Evolutionary conservation across 2,329 filamentous ascomycete species (phyloP).

Genomic region (Arthrobotrys megalospora): DNA sequence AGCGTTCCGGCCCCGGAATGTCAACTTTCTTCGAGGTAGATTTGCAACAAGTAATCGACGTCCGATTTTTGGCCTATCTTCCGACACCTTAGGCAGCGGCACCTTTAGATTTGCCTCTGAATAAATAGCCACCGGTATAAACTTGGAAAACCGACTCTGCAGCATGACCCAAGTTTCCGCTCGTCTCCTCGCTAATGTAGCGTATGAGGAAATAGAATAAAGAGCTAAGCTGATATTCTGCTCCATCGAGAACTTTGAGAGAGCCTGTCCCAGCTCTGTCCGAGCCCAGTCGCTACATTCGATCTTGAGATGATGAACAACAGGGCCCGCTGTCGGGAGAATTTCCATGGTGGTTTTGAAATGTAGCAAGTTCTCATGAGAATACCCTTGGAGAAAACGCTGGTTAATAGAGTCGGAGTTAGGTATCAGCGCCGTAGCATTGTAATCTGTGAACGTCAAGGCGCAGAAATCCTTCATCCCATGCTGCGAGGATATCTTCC

Average conservation of each 20-base stretch:
- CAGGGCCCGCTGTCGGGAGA: not conserved
- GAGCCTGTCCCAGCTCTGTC: conserved; percentile 19
- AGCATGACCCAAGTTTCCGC: conserved; percentile 38
- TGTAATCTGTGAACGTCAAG: conserved; percentile 26
- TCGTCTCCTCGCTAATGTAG: conserved; percentile 24
- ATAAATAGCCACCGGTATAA: not conserved
- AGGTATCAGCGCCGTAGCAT: not conserved
- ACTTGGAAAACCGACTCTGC: conserved; percentile 22
- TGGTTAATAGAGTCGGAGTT: not conserved
- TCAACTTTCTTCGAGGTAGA: conserved; percentile 21
- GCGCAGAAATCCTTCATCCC: conserved; percentile 21
- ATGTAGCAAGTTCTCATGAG: conserved; percentile 45
- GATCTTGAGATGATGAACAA: conserved; percentile 21
- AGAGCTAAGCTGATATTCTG: conserved; percentile 41
- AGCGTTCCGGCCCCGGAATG: conserved; percentile 26
- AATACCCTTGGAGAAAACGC: conserved; percentile 35
- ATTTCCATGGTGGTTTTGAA: conserved; percentile 35
- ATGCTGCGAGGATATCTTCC: conserved; percentile 1
- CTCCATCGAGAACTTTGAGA: conserved; percentile 30
- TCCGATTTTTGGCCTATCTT: not conserved
- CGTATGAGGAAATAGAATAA: conserved; percentile 46
- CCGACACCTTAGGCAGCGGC: too few relatives aligned
- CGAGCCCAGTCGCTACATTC: conserved; percentile 53
- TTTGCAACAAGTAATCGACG: conserved; percentile 38
- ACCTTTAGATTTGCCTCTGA: not conserved